A percentile compares a stretch with the other conserved stretches of the same genome.
phyloP scores from a whole-genome alignment of 2,329 filamentous ascomycete species.

The Phyllosticta citriasiana region DNA sequence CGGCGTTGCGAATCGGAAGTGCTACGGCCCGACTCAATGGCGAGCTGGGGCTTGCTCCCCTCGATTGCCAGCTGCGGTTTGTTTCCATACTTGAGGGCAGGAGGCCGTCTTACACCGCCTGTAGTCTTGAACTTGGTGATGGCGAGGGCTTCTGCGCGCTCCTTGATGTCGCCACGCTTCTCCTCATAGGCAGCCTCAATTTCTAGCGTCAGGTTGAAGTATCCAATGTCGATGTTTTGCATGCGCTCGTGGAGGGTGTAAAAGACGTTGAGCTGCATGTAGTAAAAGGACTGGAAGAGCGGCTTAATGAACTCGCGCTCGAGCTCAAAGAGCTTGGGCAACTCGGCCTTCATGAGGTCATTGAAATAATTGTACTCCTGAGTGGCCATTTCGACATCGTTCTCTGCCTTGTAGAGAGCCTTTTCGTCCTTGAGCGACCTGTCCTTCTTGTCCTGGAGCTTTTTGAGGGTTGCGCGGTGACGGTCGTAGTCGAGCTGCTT shows the following conservation, averaged over 20 bases:
- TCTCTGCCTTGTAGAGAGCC: conserved; percentile 90
- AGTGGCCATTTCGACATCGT: conserved; percentile 79
- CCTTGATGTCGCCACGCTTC: conserved; percentile 82
- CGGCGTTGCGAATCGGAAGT: conserved; percentile 14
- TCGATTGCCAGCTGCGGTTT: conserved; percentile 27
- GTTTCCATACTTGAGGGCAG: conserved; percentile 27
- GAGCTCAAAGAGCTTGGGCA: conserved; percentile 81
- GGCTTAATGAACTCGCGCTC: conserved; percentile 94
- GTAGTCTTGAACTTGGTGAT: conserved; percentile 91
- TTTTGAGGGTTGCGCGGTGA: conserved; percentile 73
- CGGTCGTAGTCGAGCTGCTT: conserved; percentile 96
- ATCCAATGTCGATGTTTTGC: conserved; percentile 94
- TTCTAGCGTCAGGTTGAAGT: conserved; percentile 86
- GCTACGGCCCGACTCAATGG: conserved; percentile 24
- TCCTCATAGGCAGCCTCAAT: conserved; percentile 83
- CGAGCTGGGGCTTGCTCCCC: conserved; percentile 22
- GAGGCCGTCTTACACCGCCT: conserved; percentile 44
- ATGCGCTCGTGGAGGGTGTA: conserved; percentile 97
- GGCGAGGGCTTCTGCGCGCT: conserved; percentile 68
- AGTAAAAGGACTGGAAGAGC: conserved; percentile 98
- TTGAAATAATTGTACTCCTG: conserved; percentile 99
- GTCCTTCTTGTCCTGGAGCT: conserved; percentile 95
- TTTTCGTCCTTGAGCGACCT: conserved; percentile 95
- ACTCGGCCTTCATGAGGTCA: conserved; percentile 87
- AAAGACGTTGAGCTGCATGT: conserved; percentile 99